Conservation (phyloP, 768 basidiomycete genomes). For the Boletus reticuloceps region DNA sequence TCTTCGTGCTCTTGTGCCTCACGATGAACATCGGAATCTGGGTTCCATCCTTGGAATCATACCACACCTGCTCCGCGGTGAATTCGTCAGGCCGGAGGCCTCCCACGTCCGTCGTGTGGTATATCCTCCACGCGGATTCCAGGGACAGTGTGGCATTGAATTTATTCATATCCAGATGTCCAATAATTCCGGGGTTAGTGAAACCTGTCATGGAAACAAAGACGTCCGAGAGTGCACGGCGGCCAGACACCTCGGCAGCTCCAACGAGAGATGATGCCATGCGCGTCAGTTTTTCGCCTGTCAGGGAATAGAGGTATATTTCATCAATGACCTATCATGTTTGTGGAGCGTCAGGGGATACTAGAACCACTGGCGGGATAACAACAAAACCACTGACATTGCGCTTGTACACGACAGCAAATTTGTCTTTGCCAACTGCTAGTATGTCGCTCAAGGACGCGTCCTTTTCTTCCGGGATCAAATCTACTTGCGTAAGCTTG, state of each 20-base stretch:
- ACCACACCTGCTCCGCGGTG: conserved; percentile 75
- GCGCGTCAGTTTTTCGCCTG: conserved; percentile 51
- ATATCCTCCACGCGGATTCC: conserved; percentile 58
- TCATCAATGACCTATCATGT: conserved; percentile 66
- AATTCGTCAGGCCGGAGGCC: conserved; percentile 70
- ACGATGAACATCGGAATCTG: conserved; percentile 85
- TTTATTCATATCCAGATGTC: conserved; percentile 55
- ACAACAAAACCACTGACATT: conserved; percentile 48
- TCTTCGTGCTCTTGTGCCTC: conserved; percentile 63
- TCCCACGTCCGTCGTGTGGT: conserved; percentile 53
- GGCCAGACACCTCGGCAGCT: conserved; percentile 48
- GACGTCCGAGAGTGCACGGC: conserved; percentile 55
- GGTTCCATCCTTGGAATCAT: conserved; percentile 74
- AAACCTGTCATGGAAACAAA: conserved; percentile 67
- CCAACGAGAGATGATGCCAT: conserved; percentile 70
- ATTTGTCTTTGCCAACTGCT: conserved; percentile 51
- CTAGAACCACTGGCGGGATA: neutral
- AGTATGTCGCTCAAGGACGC: conserved; percentile 54
- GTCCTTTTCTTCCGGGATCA: conserved; percentile 67
- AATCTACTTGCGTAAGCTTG: conserved; percentile 46
- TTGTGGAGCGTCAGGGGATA: conserved; percentile 3
- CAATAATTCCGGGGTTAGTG: conserved; percentile 66
- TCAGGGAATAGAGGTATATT: conserved; percentile 63
- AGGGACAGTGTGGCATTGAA: conserved; percentile 24
- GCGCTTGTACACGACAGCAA: conserved; percentile 65